These are phyloP conservation scores for Colletotrichum nymphaeae DNA, from an alignment of 2,329 filamentous ascomycete genomes.

Conservation along the genomic window DNA sequence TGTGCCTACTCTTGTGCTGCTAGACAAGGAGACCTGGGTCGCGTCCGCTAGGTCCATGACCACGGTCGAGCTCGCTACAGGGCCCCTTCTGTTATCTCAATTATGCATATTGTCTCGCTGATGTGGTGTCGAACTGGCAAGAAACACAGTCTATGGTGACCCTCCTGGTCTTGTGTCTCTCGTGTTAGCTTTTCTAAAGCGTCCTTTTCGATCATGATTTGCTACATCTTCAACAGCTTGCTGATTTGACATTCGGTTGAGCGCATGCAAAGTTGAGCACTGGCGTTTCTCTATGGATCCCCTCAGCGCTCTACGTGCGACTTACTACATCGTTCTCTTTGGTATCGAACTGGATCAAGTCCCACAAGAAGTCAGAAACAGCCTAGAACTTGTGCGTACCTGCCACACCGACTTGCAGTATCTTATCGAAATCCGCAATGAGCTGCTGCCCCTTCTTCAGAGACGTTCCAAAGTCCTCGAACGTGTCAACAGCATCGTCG, in stretches of 20 bases:
- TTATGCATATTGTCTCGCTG: too few relatives aligned
- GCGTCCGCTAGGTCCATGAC: too few relatives aligned
- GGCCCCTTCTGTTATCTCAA: too few relatives aligned
- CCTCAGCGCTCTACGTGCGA: constrained; percentile 7
- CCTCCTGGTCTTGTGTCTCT: too few relatives aligned
- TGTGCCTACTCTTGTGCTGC: too few relatives aligned
- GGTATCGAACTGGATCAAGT: constrained; percentile 41
- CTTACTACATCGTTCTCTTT: constrained; percentile 32
- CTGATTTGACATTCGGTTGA: background rate
- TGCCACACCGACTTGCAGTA: constrained; percentile 46
- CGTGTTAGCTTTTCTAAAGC: background rate
- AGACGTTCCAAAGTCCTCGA: constrained; percentile 40
- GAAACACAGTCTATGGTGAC: too few relatives aligned
- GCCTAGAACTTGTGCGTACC: constrained; percentile 46
- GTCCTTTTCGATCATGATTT: background rate
- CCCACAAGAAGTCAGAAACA: constrained; percentile 41
- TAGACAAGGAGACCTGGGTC: too few relatives aligned
- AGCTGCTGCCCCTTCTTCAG: constrained; percentile 41
- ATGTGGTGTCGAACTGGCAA: too few relatives aligned
- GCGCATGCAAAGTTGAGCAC: background rate
- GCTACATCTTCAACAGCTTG: background rate
- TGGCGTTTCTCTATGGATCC: constrained; percentile 3
- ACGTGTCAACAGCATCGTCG: constrained; percentile 44
- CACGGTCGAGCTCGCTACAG: too few relatives aligned
- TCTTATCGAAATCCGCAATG: constrained; percentile 46